Evolutionary conservation across 257 asterid genomes (phyloP).

Genomic region (Primulina eburnea): DNA sequence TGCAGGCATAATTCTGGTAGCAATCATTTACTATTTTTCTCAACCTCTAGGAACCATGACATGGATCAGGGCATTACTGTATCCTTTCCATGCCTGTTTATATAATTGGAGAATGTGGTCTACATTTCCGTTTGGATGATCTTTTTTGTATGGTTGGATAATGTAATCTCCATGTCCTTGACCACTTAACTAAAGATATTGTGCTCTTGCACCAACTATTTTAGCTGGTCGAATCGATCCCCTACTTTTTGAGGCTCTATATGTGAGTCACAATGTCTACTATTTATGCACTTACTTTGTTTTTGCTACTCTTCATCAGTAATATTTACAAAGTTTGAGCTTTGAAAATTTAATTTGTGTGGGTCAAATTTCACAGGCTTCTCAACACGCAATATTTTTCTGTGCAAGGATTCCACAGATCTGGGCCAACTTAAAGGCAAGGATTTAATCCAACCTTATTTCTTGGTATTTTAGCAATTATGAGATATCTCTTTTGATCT

Average conservation of each 20-base stretch:
- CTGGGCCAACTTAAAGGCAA: constrained; percentile 76
- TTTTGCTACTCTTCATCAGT: neutral
- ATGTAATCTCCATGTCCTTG: constrained; percentile 30
- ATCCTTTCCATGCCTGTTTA: constrained; percentile 41
- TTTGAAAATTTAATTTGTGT: constrained; percentile 10
- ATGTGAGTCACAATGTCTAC: constrained; percentile 52
- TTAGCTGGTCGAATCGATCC: constrained; percentile 94
- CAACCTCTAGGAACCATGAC: constrained; percentile 72
- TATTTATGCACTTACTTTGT: neutral
- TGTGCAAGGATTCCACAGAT: constrained; percentile 93
- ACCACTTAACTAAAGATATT: constrained; percentile 51
- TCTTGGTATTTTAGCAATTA: constrained; percentile 13
- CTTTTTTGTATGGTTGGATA: neutral
- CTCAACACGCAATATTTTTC: constrained; percentile 93
- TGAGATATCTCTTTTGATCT: constrained; percentile 5
- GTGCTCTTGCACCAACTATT: constrained; percentile 85
- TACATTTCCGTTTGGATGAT: constrained; percentile 27
- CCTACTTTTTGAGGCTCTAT: constrained; percentile 87
- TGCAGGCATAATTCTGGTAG: constrained; percentile 82
- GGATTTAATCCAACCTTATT: neutral
- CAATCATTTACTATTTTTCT: constrained; percentile 80
- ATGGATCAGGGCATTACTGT: constrained; percentile 79
- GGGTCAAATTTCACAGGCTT: constrained; percentile 55
- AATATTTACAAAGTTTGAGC: neutral
- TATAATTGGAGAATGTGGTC: neutral